These are phyloP conservation scores for Exsudoporus frostii DNA, from an alignment of 768 basidiomycete species.

Conservation along the genomic window DNA sequence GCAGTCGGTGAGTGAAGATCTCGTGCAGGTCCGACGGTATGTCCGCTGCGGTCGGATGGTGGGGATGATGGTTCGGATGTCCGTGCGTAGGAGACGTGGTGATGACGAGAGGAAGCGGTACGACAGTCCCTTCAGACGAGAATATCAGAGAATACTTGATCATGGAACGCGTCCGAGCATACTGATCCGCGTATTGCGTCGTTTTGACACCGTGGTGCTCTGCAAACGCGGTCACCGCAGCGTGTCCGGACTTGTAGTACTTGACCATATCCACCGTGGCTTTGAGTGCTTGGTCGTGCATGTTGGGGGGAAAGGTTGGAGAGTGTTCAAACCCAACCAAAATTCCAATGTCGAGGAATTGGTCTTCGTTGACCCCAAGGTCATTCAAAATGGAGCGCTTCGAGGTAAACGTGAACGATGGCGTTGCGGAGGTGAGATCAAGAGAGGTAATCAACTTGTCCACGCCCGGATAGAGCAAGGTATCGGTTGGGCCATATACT, in stretches of 20 bases:
- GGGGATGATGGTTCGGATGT: constrained; percentile 53
- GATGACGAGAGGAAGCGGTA: constrained; percentile 76
- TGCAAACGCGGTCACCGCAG: constrained; percentile 69
- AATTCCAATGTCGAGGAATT: constrained; percentile 92
- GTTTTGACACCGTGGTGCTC: constrained; percentile 83
- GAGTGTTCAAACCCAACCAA: constrained; percentile 87
- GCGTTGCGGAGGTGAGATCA: constrained; percentile 64
- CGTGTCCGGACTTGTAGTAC: constrained; percentile 86
- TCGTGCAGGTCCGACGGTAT: constrained; percentile 91
- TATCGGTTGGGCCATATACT: constrained; percentile 87
- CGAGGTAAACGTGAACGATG: constrained; percentile 80
- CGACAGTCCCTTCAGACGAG: constrained; percentile 78
- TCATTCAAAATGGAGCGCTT: constrained; percentile 72
- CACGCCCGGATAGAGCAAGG: constrained; percentile 81
- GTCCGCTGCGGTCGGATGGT: constrained; percentile 79
- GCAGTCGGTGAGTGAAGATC: constrained; percentile 90
- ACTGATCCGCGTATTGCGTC: constrained; percentile 79
- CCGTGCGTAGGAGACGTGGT: constrained; percentile 47
- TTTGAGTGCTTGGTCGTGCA: constrained; percentile 78
- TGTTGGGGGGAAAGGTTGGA: constrained; percentile 75
- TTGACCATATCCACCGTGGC: constrained; percentile 90
- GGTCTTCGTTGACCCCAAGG: constrained; percentile 72
- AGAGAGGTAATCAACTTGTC: constrained; percentile 89
- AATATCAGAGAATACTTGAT: constrained; percentile 90
- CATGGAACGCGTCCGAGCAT: constrained; percentile 86